These are phyloP conservation scores for Yarrowia osloensis DNA, from an alignment of 805 yeast species.

Conservation along the genomic window DNA sequence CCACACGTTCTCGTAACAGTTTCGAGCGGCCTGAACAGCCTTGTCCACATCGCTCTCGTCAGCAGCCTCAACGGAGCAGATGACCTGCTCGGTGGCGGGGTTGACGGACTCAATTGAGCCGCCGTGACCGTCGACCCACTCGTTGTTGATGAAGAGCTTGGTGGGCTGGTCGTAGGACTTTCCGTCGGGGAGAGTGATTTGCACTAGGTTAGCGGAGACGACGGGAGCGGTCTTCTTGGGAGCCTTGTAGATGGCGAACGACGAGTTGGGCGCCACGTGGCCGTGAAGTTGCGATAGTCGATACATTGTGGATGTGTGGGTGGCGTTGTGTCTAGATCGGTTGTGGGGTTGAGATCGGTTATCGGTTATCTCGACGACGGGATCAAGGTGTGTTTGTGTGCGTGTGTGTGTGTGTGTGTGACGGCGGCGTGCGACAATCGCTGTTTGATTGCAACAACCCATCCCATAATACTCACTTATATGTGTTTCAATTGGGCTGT, in stretches of 20 bases:
- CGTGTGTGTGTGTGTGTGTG: no score
- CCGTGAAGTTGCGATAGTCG: conserved; percentile 8
- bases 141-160: conserved; percentile 78
- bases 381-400: no score
- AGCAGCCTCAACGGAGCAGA: conserved; percentile 73
- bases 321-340: not conserved
- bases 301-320: not conserved
- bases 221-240: conserved; percentile 19
- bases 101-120: conserved; percentile 61
- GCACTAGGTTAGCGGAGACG: conserved; percentile 21
- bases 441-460: not conserved
- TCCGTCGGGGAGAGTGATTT: conserved; percentile 62
- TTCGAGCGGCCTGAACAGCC: conserved; percentile 84
- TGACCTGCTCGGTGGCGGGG: conserved; percentile 74
- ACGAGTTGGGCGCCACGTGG: not conserved
- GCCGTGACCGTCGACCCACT: conserved; percentile 63
- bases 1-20: conserved; percentile 75
- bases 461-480: conserved; percentile 4
- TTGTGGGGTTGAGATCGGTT: not conserved
- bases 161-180: conserved; percentile 73
- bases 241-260: conserved; percentile 21
- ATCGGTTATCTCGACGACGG: not conserved
- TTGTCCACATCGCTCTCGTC: conserved; percentile 73
- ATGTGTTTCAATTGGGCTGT: not conserved
- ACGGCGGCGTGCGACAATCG: no score